These are phyloP conservation scores for Linanthus parryae DNA, from an alignment of 148 eudicot species.

Conservation along the genomic window DNA sequence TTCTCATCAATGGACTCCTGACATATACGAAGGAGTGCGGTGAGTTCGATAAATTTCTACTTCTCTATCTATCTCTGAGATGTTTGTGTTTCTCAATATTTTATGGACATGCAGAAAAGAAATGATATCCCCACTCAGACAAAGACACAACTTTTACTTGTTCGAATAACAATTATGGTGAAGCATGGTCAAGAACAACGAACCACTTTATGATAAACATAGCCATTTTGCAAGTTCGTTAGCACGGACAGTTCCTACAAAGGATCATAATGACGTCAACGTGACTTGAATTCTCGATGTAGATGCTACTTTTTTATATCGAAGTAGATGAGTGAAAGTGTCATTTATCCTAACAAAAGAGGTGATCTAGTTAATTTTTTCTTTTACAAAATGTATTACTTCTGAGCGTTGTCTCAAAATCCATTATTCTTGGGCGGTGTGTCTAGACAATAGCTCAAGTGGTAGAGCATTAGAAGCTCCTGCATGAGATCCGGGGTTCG, in stretches of 20 bases:
- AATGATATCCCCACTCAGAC: background rate
- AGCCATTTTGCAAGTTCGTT: background rate
- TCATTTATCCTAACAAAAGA: no score
- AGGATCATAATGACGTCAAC: background rate
- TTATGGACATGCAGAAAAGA: background rate
- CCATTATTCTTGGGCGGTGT: no score
- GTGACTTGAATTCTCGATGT: background rate
- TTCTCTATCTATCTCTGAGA: constrained; percentile 1
- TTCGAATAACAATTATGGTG: background rate
- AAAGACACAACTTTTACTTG: background rate
- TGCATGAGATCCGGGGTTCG: no score
- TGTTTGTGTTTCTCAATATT: background rate
- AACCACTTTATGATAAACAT: background rate
- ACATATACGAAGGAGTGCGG: constrained; percentile 8
- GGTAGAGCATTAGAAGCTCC: no score
- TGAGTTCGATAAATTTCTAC: constrained; percentile 8
- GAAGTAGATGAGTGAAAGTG: no score
- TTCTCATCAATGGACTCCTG: constrained; percentile 10
- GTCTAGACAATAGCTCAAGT: no score
- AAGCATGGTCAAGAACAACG: background rate
- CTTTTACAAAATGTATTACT: no score
- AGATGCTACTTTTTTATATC: no score
- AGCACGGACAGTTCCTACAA: background rate
- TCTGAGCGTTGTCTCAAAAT: no score
- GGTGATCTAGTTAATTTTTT: no score